These are phyloP conservation scores for Onygenales sp. DNA, from an alignment of 2,329 filamentous ascomycete species.

Conservation along the genomic window DNA sequence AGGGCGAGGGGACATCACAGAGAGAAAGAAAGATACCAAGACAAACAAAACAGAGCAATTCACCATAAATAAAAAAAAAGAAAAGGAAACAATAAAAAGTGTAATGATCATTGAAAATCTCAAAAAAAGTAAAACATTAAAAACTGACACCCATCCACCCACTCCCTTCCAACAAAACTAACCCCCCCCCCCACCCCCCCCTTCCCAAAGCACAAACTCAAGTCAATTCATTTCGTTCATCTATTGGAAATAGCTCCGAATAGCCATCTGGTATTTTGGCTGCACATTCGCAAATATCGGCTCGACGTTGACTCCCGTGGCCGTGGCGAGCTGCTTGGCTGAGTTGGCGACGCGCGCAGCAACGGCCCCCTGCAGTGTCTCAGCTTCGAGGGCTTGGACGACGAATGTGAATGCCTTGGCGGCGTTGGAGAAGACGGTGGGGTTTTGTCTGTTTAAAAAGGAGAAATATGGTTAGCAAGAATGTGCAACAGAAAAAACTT, in stretches of 20 bases:
- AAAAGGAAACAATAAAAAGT: no score
- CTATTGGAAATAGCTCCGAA: conserved; percentile 69
- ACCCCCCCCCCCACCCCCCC: no score
- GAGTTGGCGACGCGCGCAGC: conserved; percentile 66
- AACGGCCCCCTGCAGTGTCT: conserved; percentile 78
- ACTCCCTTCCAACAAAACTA: no score
- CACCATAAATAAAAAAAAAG: no score
- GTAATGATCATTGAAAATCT: no score
- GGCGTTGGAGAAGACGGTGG: conserved; percentile 66
- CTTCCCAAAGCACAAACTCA: neutral
- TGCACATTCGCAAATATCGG: conserved; percentile 66
- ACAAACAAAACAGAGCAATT: no score
- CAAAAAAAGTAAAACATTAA: no score
- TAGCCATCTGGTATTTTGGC: conserved; percentile 69
- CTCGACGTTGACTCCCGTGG: conserved; percentile 64
- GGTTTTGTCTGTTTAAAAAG: conserved; percentile 61
- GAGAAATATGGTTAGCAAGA: conserved; percentile 6
- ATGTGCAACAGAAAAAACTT: neutral
- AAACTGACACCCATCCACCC: no score
- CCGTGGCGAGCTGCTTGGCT: conserved; percentile 67
- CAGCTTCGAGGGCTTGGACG: conserved; percentile 79
- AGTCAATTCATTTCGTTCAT: neutral
- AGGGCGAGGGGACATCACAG: no score
- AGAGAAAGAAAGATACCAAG: no score
- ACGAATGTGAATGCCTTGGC: conserved; percentile 77